These are phyloP conservation scores for Discostella stelligera DNA, from an alignment of 352 stramenopile genomes.

Conservation along the genomic window DNA sequence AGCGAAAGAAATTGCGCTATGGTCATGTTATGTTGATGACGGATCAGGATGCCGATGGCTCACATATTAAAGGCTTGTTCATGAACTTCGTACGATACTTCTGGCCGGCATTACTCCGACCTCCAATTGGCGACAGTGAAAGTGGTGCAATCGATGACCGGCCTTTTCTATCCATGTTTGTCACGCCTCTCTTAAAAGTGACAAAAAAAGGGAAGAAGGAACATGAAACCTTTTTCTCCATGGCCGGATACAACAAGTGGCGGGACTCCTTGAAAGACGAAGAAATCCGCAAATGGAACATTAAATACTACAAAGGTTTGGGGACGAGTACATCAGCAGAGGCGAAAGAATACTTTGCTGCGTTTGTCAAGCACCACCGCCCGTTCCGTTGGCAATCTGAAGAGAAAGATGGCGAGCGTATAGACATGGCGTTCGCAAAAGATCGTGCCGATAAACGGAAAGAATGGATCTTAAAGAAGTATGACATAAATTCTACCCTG, in stretches of 20 bases:
- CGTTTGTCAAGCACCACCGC: slow-evolving; percentile 91
- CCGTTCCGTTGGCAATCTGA: slow-evolving; percentile 91
- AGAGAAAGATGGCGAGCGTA: slow-evolving; percentile 83
- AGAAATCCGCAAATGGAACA: slow-evolving; percentile 90
- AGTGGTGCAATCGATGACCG: slow-evolving; percentile 82
- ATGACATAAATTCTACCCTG: slow-evolving; percentile 87
- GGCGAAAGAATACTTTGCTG: slow-evolving; percentile 96
- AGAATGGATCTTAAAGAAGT: slow-evolving; percentile 91
- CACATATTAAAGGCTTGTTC: slow-evolving; percentile 98
- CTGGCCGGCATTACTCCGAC: slow-evolving; percentile 94
- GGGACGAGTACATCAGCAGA: slow-evolving; percentile 96
- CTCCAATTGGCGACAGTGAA: slow-evolving; percentile 91
- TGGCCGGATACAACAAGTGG: slow-evolving; percentile 95
- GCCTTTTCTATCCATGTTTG: slow-evolving; percentile 88
- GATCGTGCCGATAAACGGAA: slow-evolving; percentile 94
- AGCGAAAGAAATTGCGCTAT: slow-evolving; percentile 87
- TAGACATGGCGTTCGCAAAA: slow-evolving; percentile 98
- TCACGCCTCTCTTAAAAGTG: slow-evolving; percentile 97
- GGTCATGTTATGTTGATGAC: slow-evolving; percentile 99
- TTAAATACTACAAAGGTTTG: slow-evolving; percentile 99
- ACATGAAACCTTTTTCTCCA: slow-evolving; percentile 94
- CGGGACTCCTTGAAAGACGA: slow-evolving; percentile 74
- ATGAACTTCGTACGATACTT: slow-evolving; percentile 99
- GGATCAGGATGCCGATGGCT: slow-evolving; percentile 98
- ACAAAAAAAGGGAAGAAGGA: slow-evolving; percentile 84